Evolutionary conservation across 139 green algal species (phyloP).

Genomic region (Raphidocelis subcapitata): DNA sequence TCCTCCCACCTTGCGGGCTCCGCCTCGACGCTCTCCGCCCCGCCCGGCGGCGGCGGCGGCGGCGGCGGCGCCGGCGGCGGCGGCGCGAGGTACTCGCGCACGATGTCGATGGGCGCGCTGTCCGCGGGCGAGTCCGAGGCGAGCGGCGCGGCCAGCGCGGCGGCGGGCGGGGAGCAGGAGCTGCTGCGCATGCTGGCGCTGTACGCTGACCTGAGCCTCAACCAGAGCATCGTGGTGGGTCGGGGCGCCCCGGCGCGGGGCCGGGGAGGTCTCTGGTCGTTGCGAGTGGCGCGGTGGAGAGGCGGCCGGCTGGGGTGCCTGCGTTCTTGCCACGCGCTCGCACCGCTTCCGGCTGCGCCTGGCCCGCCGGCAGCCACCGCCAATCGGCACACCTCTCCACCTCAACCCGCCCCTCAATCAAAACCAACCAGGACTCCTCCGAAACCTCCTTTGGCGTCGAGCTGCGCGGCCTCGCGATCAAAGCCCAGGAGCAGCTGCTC

Average conservation of each 20-base stretch:
- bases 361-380: too few species aligned
- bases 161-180: neutral
- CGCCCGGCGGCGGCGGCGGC: neutral
- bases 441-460: neutral
- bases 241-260: too few species aligned
- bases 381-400: too few species aligned
- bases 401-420: too few species aligned
- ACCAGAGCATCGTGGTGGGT: constrained; percentile 9
- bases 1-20: neutral
- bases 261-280: too few species aligned
- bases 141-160: neutral
- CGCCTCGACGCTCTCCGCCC: neutral
- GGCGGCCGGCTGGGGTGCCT: too few species aligned
- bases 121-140: neutral
- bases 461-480: constrained; percentile 15
- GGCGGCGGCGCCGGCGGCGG: neutral
- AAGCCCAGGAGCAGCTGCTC: constrained; percentile 2
- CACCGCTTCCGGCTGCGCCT: too few species aligned
- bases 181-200: constrained; percentile 42
- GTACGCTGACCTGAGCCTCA: constrained; percentile 32
- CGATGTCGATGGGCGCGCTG: neutral
- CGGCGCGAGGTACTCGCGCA: neutral
- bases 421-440: too few species aligned
- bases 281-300: too few species aligned
- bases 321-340: too few species aligned